Evolutionary conservation across 345 rosid genomes (phyloP).

Genomic region (Chamaenerion angustifolium): DNA sequence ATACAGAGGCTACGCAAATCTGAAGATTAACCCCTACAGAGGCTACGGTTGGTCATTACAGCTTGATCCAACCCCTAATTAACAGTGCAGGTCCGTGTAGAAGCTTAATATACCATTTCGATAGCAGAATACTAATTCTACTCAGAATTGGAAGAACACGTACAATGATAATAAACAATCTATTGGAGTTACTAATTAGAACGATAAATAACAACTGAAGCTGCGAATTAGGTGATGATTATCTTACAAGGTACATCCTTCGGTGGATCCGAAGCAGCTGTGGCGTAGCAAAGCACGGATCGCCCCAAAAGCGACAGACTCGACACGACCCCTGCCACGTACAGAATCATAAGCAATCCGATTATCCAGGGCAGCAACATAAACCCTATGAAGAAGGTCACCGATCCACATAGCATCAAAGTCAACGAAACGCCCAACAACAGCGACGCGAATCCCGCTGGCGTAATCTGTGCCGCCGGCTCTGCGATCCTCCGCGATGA

Average conservation of each 20-base stretch:
- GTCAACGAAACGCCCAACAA: conserved; percentile 66
- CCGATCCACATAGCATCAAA: conserved; percentile 84
- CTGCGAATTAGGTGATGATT: not conserved
- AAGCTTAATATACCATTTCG: too few species aligned
- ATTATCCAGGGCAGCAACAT: conserved; percentile 94
- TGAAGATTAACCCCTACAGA: too few species aligned
- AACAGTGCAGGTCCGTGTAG: too few species aligned
- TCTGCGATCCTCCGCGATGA: conserved; percentile 7
- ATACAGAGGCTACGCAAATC: too few species aligned
- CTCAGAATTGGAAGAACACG: too few species aligned
- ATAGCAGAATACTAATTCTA: too few species aligned
- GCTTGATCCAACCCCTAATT: too few species aligned
- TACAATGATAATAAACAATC: too few species aligned
- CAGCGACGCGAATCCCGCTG: conserved; percentile 76
- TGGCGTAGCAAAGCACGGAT: conserved; percentile 43
- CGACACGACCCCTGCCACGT: conserved; percentile 76
- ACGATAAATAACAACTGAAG: not conserved
- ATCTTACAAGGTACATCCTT: conserved; percentile 10
- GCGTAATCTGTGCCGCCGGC: conserved; percentile 31
- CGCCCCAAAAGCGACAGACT: conserved; percentile 56
- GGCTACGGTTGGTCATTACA: too few species aligned
- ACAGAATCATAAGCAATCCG: conserved; percentile 55
- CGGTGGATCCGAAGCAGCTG: conserved; percentile 31
- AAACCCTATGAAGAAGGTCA: conserved; percentile 84
- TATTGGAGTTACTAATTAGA: too few species aligned